Base-by-base conservation (phyloP, 148 eudicot species). In the Camellia japonica region DNA sequence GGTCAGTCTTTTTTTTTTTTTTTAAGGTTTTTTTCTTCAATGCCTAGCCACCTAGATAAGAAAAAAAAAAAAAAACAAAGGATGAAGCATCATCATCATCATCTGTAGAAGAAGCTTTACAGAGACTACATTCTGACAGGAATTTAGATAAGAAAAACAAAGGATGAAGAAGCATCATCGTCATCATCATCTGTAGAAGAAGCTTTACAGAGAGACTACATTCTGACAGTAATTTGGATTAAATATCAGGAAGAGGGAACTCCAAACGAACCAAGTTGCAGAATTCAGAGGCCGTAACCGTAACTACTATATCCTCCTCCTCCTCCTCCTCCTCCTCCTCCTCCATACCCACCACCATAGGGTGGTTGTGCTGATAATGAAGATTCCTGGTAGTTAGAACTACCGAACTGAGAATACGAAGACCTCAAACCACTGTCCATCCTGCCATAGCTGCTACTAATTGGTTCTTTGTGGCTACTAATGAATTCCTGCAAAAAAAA, bases 281-380 rank as follows among this genome's bases (percentile, higher is more conserved):
- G 15, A 3, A 68, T 74, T 88, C 85, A 91, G 80, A 84, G 74
- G 80, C 92, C 84, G 84, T 71, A 88, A 76, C 15, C 0, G 3
- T 30, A 30, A 30, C 84, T 87, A 71, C 91, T 76, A 46, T 79
- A 85, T 80, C 91, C 91, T 47, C 83, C 90, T 55, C 84, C 59
- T 38, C 91, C 87, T 3, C 88, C 87, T 16, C n/a, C n/a, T n/a
- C 93, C 23, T 23, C 23, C 30, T 80, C 91, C 91, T 47, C 83
- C 76, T 52, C 87, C 87, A 71, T 92, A 92, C 42, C 89, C 91
- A 64, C 89, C 91, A 64, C 91, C 93, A 56, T 89, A 91, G 13
- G 89, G 55, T 77, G 89, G 55, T 77, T 85, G 91, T 69, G 86
- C 76, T 19, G 86, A 71, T 49, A 76, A 84, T 4, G 95, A 88